These are phyloP conservation scores for Metarhizium anisopliae DNA, from an alignment of 2,329 filamentous ascomycete genomes.

Conservation along the genomic window DNA sequence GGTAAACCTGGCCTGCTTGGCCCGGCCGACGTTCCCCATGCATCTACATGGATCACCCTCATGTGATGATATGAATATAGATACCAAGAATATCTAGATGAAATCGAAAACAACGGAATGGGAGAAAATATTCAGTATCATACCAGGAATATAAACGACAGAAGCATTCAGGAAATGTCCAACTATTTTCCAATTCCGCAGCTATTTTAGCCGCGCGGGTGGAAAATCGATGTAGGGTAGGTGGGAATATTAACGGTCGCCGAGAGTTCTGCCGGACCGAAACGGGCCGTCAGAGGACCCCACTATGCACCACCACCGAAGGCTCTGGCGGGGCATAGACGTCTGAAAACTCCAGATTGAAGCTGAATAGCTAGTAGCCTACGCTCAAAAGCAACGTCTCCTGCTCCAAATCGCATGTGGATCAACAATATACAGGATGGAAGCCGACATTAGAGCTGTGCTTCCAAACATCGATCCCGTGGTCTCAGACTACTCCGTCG, in stretches of 20 bases:
- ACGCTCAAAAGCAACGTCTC: not conserved
- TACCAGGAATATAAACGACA: no score
- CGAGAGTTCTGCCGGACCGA: not conserved
- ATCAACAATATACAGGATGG: slow-evolving; percentile 49
- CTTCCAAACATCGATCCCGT: slow-evolving; percentile 83
- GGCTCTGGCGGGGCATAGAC: not conserved
- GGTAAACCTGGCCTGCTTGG: not conserved
- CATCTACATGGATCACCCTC: no score
- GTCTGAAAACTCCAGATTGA: slow-evolving; percentile 1
- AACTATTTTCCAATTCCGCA: not conserved
- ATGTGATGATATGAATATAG: no score
- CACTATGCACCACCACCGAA: not conserved
- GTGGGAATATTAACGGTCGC: no score
- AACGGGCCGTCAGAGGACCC: slow-evolving; percentile 1
- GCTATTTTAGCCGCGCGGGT: not conserved
- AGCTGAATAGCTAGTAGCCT: not conserved
- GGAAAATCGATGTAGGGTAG: not conserved
- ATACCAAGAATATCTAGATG: no score
- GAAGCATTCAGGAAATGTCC: no score
- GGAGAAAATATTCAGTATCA: no score
- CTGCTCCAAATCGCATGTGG: not conserved
- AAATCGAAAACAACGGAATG: not conserved
- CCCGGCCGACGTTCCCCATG: no score
- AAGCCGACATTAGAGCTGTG: slow-evolving; percentile 75
- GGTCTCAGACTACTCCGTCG: slow-evolving; percentile 85